Evolutionary conservation across 2,329 filamentous ascomycete genomes (phyloP).

Genomic region (Fusarium acutatum): DNA sequence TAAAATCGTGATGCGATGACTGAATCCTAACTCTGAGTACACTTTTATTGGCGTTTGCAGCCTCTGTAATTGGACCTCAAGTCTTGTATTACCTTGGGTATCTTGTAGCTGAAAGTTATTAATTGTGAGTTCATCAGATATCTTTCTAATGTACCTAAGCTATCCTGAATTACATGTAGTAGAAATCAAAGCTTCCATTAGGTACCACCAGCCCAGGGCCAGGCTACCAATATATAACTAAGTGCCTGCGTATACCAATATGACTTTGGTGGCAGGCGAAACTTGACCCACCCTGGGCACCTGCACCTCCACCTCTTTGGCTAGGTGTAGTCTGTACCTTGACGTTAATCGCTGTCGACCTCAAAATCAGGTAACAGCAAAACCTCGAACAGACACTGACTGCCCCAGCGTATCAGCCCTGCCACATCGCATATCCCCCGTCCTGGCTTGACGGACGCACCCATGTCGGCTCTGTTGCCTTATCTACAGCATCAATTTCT

Average conservation of each 20-base stretch:
- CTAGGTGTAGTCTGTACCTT: neutral
- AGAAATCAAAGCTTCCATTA: neutral
- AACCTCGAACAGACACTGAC: constrained; percentile 11
- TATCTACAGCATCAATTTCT: constrained; percentile 46
- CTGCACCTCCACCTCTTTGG: constrained; percentile 12
- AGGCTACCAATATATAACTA: neutral
- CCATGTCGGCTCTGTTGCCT: constrained; percentile 51
- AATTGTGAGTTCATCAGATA: neutral
- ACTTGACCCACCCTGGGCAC: constrained; percentile 9
- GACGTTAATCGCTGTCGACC: constrained; percentile 19
- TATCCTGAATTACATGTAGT: neutral
- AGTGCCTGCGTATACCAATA: neutral
- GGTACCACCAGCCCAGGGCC: no score
- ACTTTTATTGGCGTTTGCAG: neutral
- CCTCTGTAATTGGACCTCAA: neutral
- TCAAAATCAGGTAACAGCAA: constrained; percentile 36
- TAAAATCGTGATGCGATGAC: neutral
- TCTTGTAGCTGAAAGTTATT: neutral
- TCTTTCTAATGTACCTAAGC: neutral
- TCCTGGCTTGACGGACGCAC: constrained; percentile 46
- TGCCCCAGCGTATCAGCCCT: constrained; percentile 22
- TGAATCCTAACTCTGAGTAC: neutral
- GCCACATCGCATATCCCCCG: constrained; percentile 33
- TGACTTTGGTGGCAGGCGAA: neutral
- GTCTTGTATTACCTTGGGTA: neutral